Conservation (phyloP, 2,329 filamentous ascomycete species). For the Herpotrichia juniperi region DNA sequence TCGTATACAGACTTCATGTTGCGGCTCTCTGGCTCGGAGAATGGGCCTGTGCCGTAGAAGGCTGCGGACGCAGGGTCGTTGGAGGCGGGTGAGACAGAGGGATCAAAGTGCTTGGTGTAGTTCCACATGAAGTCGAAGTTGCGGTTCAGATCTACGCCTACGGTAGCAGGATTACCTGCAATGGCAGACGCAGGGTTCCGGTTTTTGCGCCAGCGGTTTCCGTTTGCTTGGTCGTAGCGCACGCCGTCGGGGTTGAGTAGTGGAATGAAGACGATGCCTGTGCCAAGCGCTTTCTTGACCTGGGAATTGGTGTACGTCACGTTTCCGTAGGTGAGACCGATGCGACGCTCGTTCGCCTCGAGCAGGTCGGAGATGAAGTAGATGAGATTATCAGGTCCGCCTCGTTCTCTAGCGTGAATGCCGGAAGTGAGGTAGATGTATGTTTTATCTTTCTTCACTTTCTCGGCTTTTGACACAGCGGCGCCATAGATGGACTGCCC, state of each 20-base stretch:
- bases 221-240: constrained; percentile 34
- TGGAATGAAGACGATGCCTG: constrained; percentile 59
- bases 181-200: constrained; percentile 45
- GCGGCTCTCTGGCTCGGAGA: constrained; percentile 63
- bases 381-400: constrained; percentile 62
- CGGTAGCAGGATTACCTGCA: constrained; percentile 17
- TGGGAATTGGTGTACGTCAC: constrained; percentile 59
- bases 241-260: constrained; percentile 41
- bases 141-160: constrained; percentile 40
- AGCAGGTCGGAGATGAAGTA: constrained; percentile 65
- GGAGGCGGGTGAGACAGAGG: constrained; percentile 47
- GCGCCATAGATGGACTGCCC: constrained; percentile 43
- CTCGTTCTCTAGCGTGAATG: constrained; percentile 65
- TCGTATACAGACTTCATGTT: constrained; percentile 61
- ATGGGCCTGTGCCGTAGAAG: constrained; percentile 59
- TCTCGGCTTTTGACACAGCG: constrained; percentile 53
- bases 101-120: constrained; percentile 54
- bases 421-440: constrained; percentile 60
- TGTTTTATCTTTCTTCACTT: constrained; percentile 49
- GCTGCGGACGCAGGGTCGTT: constrained; percentile 51
- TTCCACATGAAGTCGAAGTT: constrained; percentile 63
- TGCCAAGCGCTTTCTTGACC: constrained; percentile 58
- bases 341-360: constrained; percentile 56
- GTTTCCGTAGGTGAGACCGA: constrained; percentile 59
- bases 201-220: constrained; percentile 43